phyloP scores from a whole-genome alignment of 2,329 filamentous ascomycete genomes.

The Westerdykella aurantiaca region DNA sequence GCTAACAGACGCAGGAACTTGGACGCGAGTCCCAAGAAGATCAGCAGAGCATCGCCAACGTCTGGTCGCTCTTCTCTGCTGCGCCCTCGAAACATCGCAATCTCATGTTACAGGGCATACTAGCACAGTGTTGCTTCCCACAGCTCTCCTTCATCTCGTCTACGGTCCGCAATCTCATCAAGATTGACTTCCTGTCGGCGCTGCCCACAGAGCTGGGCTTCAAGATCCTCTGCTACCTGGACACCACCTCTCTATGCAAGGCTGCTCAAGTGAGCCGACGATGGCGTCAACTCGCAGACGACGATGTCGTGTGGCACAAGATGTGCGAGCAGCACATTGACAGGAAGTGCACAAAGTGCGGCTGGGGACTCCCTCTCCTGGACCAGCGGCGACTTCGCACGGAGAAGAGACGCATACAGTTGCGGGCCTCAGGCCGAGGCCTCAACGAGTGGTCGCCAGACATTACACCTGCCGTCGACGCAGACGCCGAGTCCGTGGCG shows the following conservation, averaged over 20 bases:
- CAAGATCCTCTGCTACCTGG: slow-evolving; percentile 87
- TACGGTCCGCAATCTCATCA: slow-evolving; percentile 87
- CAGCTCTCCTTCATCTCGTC: slow-evolving; percentile 90
- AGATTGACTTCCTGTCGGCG: slow-evolving; percentile 91
- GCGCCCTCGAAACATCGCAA: slow-evolving; percentile 90
- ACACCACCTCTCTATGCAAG: slow-evolving; percentile 91
- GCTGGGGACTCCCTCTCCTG: slow-evolving; percentile 85
- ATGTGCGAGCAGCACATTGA: slow-evolving; percentile 99
- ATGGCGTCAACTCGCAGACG: slow-evolving; percentile 88
- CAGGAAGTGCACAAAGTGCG: slow-evolving; percentile 88
- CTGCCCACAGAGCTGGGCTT: slow-evolving; percentile 86
- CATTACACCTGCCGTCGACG: slow-evolving; percentile 45
- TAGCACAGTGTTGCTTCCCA: slow-evolving; percentile 95
- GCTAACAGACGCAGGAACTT: slow-evolving; percentile 57
- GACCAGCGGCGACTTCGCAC: slow-evolving; percentile 83
- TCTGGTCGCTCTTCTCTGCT: slow-evolving; percentile 96
- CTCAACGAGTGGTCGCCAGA: slow-evolving; percentile 50
- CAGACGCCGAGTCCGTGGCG: slow-evolving; percentile 4
- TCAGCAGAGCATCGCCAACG: slow-evolving; percentile 91
- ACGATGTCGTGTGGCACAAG: slow-evolving; percentile 94
- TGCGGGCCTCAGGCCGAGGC: slow-evolving; percentile 57
- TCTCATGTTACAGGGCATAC: slow-evolving; percentile 92
- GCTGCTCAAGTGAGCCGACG: slow-evolving; percentile 86
- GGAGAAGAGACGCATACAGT: slow-evolving; percentile 77
- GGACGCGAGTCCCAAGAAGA: slow-evolving; percentile 75